Conservation (phyloP, 495 filamentous ascomycete genomes). For the Hypoxylon cercidicola region DNA sequence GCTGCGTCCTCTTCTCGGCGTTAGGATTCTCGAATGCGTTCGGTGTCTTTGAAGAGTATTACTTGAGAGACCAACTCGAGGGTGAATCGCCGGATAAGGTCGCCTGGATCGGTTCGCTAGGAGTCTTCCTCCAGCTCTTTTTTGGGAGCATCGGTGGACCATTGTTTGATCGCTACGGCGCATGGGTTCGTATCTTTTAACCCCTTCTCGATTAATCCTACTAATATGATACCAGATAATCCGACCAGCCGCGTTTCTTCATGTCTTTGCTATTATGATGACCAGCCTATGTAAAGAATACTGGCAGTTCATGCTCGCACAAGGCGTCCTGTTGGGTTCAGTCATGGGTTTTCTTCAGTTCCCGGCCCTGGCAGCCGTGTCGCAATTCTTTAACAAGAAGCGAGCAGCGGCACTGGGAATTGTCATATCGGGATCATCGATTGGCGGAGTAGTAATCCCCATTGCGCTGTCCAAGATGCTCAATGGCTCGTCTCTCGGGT, state of each 20-base stretch:
- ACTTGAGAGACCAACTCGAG: slow-evolving; percentile 60
- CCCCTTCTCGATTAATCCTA: not conserved
- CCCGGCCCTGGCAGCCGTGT: slow-evolving; percentile 62
- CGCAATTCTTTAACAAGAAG: slow-evolving; percentile 65
- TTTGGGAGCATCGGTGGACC: slow-evolving; percentile 58
- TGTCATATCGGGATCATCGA: slow-evolving; percentile 63
- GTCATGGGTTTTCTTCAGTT: slow-evolving; percentile 61
- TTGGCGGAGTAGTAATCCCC: slow-evolving; percentile 66
- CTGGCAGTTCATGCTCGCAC: slow-evolving; percentile 71
- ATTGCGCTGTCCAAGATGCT: slow-evolving; percentile 56
- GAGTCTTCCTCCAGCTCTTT: slow-evolving; percentile 60
- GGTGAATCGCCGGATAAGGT: slow-evolving; percentile 60
- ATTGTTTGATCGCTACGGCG: slow-evolving; percentile 63
- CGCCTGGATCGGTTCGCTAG: slow-evolving; percentile 70
- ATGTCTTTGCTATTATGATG: slow-evolving; percentile 64
- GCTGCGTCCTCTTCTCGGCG: slow-evolving; percentile 59
- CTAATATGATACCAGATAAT: slow-evolving; percentile 49
- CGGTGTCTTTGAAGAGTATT: slow-evolving; percentile 72
- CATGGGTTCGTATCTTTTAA: slow-evolving; percentile 45
- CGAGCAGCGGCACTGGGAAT: slow-evolving; percentile 66
- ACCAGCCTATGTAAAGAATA: slow-evolving; percentile 64
- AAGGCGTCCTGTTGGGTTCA: slow-evolving; percentile 66
- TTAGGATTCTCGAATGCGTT: slow-evolving; percentile 72
- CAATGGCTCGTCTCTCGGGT: slow-evolving; percentile 55
- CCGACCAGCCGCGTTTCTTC: slow-evolving; percentile 48